These are phyloP conservation scores for Cytospora piceae DNA, from an alignment of 2,329 filamentous ascomycete genomes.

Conservation along the genomic window DNA sequence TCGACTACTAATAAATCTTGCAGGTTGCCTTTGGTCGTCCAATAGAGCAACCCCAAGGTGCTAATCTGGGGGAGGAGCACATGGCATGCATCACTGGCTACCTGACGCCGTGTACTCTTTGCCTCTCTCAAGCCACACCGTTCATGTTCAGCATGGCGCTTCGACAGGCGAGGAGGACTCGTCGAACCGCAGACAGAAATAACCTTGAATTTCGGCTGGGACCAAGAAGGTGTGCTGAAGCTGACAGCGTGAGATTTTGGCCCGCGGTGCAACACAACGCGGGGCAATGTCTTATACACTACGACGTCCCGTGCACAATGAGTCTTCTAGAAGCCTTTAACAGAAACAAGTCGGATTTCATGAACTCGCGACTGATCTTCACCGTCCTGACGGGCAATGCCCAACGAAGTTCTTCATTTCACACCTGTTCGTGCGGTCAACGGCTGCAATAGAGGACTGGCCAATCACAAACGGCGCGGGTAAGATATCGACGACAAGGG, in stretches of 20 bases:
- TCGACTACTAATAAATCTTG: not conserved
- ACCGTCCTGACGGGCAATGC: not conserved
- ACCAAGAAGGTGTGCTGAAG: not conserved
- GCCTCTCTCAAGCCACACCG: not conserved
- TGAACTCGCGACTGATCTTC: not conserved
- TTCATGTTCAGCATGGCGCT: not conserved
- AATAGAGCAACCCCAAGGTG: not conserved
- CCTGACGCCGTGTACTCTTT: not conserved
- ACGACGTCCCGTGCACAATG: not conserved
- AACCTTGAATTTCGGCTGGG: not conserved
- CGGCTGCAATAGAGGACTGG: not conserved
- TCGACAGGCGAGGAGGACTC: not conserved
- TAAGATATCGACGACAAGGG: conserved; percentile 1
- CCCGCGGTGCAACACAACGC: not conserved
- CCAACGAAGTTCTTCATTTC: not conserved
- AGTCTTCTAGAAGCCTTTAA: not conserved
- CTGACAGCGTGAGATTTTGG: conserved; percentile 7
- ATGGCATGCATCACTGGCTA: not conserved
- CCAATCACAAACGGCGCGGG: not conserved
- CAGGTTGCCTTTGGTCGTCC: not conserved
- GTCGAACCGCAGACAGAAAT: not conserved
- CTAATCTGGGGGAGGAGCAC: not conserved
- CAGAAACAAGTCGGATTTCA: not conserved
- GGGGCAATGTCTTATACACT: not conserved
- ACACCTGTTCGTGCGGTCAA: not conserved